Conservation (phyloP, 2,329 filamentous ascomycete genomes). For the Fusarium chlamydosporum region DNA sequence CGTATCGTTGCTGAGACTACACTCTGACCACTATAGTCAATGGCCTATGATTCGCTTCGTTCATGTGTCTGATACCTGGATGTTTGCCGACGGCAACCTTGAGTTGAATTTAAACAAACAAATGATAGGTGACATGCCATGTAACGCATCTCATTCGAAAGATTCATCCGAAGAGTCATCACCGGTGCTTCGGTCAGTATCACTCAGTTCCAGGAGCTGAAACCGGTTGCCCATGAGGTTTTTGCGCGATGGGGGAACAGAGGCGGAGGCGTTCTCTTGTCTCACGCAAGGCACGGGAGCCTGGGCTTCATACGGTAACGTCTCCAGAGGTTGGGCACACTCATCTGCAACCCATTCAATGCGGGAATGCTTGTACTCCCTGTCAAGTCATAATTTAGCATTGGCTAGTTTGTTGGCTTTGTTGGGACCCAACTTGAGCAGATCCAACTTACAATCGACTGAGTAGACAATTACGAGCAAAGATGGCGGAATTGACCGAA, state of each 20-base stretch:
- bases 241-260: slow-evolving; percentile 30
- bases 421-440: neutral
- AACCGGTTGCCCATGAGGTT: slow-evolving; percentile 71
- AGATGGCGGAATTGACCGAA: slow-evolving; percentile 81
- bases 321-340: slow-evolving; percentile 71
- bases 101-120: neutral
- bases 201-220: slow-evolving; percentile 68
- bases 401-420: neutral
- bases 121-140: neutral
- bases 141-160: neutral
- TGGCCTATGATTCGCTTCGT: neutral
- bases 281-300: neutral
- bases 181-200: slow-evolving; percentile 53
- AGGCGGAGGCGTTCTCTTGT: neutral
- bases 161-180: slow-evolving; percentile 27
- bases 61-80: neutral
- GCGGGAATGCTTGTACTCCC: slow-evolving; percentile 76
- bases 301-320: slow-evolving; percentile 33
- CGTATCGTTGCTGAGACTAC: neutral
- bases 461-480: slow-evolving; percentile 84
- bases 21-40: neutral
- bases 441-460: slow-evolving; percentile 62
- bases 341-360: slow-evolving; percentile 82
- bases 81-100: neutral
- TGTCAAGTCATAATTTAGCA: slow-evolving; percentile 56